A percentile compares a stretch with the other conserved stretches of the same genome.
phyloP scores from a whole-genome alignment of 176 grass and related monocot species.

The Zoysia japonica region DNA sequence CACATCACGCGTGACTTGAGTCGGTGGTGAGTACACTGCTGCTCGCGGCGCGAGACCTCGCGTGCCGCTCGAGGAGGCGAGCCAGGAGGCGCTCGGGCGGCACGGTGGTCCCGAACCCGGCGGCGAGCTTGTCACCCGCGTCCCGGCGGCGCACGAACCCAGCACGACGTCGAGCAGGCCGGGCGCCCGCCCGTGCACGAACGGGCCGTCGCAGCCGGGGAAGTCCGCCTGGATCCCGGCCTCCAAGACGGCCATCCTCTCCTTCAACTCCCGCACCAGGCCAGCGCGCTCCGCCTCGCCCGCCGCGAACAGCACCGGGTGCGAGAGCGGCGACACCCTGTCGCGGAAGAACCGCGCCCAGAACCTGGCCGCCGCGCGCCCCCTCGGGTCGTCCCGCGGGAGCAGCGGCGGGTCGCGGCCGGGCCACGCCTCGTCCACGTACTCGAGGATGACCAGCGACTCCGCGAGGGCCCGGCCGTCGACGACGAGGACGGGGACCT shows the following conservation, averaged over 20 bases:
- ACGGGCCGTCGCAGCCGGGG: constrained; percentile 9
- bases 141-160: constrained; percentile 26
- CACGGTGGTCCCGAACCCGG: constrained; percentile 8
- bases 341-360: constrained; percentile 59
- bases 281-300: constrained; percentile 22
- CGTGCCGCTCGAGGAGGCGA: constrained; percentile 19
- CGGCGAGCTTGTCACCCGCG: constrained; percentile 14
- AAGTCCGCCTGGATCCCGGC: constrained; percentile 29
- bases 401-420: constrained; percentile 24
- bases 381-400: constrained; percentile 13
- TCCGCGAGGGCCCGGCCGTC: constrained; percentile 35
- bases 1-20: too few species aligned
- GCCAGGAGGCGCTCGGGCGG: constrained; percentile 36
- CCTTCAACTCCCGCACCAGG: constrained; percentile 22
- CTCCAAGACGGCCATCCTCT: constrained; percentile 24
- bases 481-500: constrained; percentile 54
- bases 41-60: constrained; percentile 1
- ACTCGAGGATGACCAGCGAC: constrained; percentile 57
- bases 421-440: constrained; percentile 50
- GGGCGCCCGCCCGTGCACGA: constrained; percentile 37
- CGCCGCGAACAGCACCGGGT: not conserved
- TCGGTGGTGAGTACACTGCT: too few species aligned
- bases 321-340: constrained; percentile 39
- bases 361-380: constrained; percentile 46
- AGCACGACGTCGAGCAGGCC: constrained; percentile 44